phyloP scores from a whole-genome alignment of 441 rosid genomes.

The Metrosideros polymorpha region DNA sequence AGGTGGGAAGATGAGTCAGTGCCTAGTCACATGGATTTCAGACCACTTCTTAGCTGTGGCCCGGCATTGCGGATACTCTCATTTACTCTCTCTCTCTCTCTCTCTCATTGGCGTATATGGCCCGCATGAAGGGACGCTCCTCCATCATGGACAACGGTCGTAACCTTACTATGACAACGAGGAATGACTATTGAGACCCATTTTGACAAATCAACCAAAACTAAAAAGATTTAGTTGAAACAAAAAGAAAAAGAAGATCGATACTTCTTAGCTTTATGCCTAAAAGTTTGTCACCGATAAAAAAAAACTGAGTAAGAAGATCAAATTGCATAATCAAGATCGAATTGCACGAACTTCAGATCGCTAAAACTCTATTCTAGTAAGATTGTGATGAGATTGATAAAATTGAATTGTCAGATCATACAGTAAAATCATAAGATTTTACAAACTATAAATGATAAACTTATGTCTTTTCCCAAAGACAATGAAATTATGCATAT shows the following conservation, averaged over 20 bases:
- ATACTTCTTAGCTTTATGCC: not conserved
- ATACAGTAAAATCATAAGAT: not conserved
- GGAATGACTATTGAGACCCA: not conserved
- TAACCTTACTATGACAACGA: not conserved
- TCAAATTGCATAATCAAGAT: not conserved
- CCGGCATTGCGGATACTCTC: not conserved
- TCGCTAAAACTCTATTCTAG: not conserved
- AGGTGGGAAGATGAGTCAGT: not conserved
- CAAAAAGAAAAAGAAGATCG: not conserved
- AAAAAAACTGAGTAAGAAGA: not conserved
- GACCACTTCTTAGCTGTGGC: not conserved
- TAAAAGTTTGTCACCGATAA: not conserved
- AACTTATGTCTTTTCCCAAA: not conserved
- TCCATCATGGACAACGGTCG: not conserved
- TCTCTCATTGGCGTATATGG: too few species aligned
- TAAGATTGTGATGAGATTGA: not conserved
- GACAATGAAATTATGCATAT: not conserved
- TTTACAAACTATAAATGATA: not conserved
- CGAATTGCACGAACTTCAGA: not conserved
- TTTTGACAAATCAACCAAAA: not conserved
- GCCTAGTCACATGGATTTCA: not conserved
- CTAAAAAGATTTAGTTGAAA: not conserved
- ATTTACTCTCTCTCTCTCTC: not conserved
- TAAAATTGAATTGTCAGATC: not conserved
- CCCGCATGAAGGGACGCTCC: not conserved